Percentiles rank a stretch among this genome's conserved stretches.
phyloP scores from a whole-genome alignment of 768 basidiomycete genomes.

The Postia placenta region DNA sequence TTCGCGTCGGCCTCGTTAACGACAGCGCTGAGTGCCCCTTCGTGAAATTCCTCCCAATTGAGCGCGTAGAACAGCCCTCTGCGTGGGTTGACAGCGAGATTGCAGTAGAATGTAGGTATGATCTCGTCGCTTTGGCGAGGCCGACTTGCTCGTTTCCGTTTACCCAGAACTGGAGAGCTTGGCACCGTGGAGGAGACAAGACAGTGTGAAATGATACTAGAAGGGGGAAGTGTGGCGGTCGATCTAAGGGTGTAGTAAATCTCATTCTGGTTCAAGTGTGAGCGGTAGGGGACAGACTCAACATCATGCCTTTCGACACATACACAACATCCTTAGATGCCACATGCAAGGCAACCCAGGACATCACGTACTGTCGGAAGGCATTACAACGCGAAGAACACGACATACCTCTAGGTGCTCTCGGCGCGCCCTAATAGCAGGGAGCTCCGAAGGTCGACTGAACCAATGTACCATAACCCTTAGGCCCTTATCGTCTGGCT shows the following conservation, averaged over 20 bases:
- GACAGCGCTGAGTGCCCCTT: slow-evolving; percentile 28
- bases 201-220: slow-evolving; percentile 35
- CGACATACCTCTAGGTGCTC: slow-evolving; percentile 50
- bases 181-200: neutral
- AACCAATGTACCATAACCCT: slow-evolving; percentile 73
- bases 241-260: slow-evolving; percentile 59
- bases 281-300: neutral
- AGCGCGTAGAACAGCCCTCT: slow-evolving; percentile 61
- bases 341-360: neutral
- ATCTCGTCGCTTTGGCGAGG: no score
- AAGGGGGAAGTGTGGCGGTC: slow-evolving; percentile 42
- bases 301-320: neutral
- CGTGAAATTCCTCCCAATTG: slow-evolving; percentile 47
- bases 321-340: neutral
- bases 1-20: slow-evolving; percentile 1
- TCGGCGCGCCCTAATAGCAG: slow-evolving; percentile 52
- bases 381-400: slow-evolving; percentile 2
- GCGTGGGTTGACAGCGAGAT: slow-evolving; percentile 48
- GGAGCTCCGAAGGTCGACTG: slow-evolving; percentile 56
- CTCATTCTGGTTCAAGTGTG: slow-evolving; percentile 49
- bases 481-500: slow-evolving; percentile 33
- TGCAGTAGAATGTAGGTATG: slow-evolving; percentile 58
- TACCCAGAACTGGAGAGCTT: neutral
- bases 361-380: neutral
- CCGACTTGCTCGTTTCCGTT: neutral